phyloP scores from a whole-genome alignment of 2,329 filamentous ascomycete species.

The Pseudocercospora crystallina region DNA sequence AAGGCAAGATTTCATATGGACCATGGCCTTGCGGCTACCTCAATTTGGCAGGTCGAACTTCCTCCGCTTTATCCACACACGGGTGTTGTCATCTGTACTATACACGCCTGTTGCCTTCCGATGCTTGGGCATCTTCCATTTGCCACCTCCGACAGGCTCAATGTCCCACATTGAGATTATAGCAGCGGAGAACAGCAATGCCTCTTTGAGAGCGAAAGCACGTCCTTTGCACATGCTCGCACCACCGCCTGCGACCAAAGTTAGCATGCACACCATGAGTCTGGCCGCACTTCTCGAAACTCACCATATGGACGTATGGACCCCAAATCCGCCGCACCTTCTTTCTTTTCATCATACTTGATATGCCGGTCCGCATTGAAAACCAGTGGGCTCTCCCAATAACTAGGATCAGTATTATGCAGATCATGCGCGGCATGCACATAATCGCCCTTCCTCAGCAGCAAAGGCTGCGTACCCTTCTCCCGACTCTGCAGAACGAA shows the following conservation, averaged over 20 bases:
- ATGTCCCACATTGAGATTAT: slow-evolving; percentile 60
- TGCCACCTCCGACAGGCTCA: slow-evolving; percentile 44
- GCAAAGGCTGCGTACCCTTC: slow-evolving; percentile 35
- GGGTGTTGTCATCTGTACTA: slow-evolving; percentile 52
- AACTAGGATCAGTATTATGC: slow-evolving; percentile 38
- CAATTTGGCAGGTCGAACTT: slow-evolving; percentile 3
- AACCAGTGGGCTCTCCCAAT: slow-evolving; percentile 33
- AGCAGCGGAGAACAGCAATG: slow-evolving; percentile 52
- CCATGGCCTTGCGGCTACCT: no score
- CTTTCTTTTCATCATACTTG: slow-evolving; percentile 30
- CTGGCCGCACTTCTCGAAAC: slow-evolving; percentile 3
- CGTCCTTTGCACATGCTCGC: slow-evolving; percentile 51
- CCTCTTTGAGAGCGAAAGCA: slow-evolving; percentile 51
- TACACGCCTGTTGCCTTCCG: slow-evolving; percentile 51
- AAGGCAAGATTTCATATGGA: no score
- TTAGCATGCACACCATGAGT: not conserved
- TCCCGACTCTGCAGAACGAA: slow-evolving; percentile 36
- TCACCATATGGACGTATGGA: slow-evolving; percentile 48
- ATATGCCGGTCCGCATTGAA: slow-evolving; percentile 38
- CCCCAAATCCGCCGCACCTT: slow-evolving; percentile 39
- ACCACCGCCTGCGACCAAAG: slow-evolving; percentile 42
- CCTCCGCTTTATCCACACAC: slow-evolving; percentile 51
- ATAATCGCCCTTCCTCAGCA: slow-evolving; percentile 38
- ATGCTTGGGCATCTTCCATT: slow-evolving; percentile 54
- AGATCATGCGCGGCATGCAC: slow-evolving; percentile 39